Base-by-base conservation (phyloP, 257 asterid genomes). In the Phtheirospermum japonicum region DNA sequence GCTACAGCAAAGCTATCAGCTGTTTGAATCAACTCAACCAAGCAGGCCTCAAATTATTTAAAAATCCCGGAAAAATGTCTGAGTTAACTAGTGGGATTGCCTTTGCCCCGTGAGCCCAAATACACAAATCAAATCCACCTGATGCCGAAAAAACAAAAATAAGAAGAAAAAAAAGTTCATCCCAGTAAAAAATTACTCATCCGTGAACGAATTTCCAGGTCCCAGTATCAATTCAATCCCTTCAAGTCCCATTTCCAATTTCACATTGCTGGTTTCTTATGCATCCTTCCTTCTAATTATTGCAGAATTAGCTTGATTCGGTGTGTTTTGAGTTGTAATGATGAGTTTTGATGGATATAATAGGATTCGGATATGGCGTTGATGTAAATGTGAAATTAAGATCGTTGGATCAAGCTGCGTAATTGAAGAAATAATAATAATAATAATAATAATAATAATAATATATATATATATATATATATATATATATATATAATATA, bases 351-450 rank as follows among this genome's bases (percentile, higher is more conserved):
- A 23, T 23, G 9, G 52, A n/a, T 14, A 45, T 17, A 0, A 3
- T n/a, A 45, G 8, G 52, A 4, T 14, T 6, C n/a, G 52, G 7
- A 46, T 23, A 7, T 12, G 53, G n/a, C 36, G 9, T 13, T 68
- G 63, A 52, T 42, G 63, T 17, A 50, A 28, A 68, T 45, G 62
- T 43, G 66, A 39, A 56, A 57, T 48, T 61, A 19, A 32, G 43
- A 67, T 64, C 17, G 46, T 20, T 52, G 43, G 75, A 75, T 71
- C 74, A 48, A 67, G 52, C 60, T 32, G 65, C 34, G 11, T 46
- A 63, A 55, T 68, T 8, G 68, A 30, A 45, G 33, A 36, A 56
- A 85, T 85, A n/a, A n/a, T n/a, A n/a, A n/a, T n/a, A n/a, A n/a
- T n/a, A n/a, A n/a, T n/a, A n/a, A n/a, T n/a, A n/a, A n/a, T n/a